Evolutionary conservation across 257 asterid genomes (phyloP).

Genomic region (Solanum medicagineum): DNA sequence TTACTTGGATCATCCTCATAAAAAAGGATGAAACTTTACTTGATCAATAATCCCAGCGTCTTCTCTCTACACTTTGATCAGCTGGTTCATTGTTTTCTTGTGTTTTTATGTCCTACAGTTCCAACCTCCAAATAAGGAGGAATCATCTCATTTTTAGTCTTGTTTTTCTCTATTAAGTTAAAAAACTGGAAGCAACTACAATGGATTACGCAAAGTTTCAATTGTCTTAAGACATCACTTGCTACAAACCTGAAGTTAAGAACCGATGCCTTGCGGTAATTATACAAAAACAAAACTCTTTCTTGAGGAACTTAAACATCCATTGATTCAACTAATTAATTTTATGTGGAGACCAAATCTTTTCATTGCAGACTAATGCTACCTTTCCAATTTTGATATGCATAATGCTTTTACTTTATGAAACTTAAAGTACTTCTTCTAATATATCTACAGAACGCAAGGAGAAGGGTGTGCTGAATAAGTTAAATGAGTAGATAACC

Average conservation of each 20-base stretch:
- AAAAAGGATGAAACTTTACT: not conserved
- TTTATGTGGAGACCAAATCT: not conserved
- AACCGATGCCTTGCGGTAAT: not conserved
- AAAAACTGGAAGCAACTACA: not conserved
- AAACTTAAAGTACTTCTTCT: not conserved
- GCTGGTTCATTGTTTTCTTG: too few relatives aligned
- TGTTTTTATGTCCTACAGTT: too few relatives aligned
- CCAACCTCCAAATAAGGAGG: too few relatives aligned
- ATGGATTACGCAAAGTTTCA: not conserved
- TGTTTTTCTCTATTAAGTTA: not conserved
- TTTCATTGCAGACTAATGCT: not conserved
- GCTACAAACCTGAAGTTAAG: not conserved
- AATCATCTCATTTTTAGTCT: too few relatives aligned
- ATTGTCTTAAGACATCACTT: not conserved
- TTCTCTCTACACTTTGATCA: not conserved
- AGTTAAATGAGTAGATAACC: not conserved
- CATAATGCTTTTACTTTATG: not conserved
- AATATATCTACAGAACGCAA: not conserved
- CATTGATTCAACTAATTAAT: not conserved
- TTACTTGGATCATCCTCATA: not conserved
- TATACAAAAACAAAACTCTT: not conserved
- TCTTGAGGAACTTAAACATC: not conserved
- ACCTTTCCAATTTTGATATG: not conserved
- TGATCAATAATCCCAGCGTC: not conserved
- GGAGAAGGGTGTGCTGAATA: not conserved